phyloP scores from a whole-genome alignment of 2,329 filamentous ascomycete species.

The Aspergillus sp. region DNA sequence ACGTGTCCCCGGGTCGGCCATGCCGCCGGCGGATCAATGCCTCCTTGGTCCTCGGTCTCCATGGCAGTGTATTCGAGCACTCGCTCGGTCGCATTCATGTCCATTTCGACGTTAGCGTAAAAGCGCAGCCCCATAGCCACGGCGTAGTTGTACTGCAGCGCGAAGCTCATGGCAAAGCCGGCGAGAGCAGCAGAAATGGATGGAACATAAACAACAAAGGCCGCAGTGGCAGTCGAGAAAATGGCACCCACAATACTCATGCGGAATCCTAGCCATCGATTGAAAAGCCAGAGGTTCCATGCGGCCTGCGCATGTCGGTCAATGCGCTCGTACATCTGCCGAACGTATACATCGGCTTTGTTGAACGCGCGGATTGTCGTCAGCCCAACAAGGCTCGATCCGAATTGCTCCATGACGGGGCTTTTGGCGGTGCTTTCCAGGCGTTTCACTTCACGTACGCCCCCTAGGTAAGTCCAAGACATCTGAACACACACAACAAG shows the following conservation, averaged over 20 bases:
- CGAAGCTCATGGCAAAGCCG: conserved; percentile 74
- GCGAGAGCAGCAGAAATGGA: conserved; percentile 68
- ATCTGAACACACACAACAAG: conserved; percentile 59
- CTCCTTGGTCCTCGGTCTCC: conserved; percentile 64
- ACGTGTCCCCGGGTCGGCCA: conserved; percentile 75
- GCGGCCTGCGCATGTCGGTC: conserved; percentile 66
- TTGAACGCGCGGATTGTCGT: conserved; percentile 74
- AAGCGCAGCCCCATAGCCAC: conserved; percentile 68
- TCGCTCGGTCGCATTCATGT: conserved; percentile 77
- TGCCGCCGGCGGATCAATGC: conserved; percentile 61
- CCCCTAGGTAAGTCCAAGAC: conserved; percentile 62
- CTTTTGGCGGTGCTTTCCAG: conserved; percentile 74
- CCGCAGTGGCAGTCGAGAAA: conserved; percentile 66
- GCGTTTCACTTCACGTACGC: conserved; percentile 60
- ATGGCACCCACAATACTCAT: conserved; percentile 71
- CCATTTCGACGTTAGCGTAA: conserved; percentile 70
- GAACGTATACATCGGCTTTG: conserved; percentile 65
- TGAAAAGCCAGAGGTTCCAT: conserved; percentile 70
- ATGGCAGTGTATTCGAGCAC: conserved; percentile 73
- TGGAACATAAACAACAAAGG: conserved; percentile 62
- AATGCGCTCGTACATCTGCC: conserved; percentile 67
- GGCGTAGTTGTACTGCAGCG: conserved; percentile 66
- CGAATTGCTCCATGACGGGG: conserved; percentile 77
- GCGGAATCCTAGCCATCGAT: conserved; percentile 73
- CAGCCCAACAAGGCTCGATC: conserved; percentile 68